Evolutionary conservation across 192 early-diverging fungal genomes (phyloP).

Genomic region (Spinellus fusiger): DNA sequence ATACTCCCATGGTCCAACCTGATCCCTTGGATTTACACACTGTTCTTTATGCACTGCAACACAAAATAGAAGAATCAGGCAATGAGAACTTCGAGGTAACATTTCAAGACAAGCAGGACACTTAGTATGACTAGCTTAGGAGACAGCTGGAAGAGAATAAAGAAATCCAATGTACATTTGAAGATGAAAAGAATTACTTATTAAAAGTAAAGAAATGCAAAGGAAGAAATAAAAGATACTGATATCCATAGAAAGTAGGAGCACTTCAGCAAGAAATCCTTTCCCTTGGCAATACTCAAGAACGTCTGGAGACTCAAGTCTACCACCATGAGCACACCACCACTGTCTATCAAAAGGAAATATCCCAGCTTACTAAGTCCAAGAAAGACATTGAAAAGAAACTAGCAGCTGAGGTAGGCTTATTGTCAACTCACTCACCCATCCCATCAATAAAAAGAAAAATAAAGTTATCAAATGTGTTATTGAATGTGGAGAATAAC

Average conservation of each 20-base stretch:
- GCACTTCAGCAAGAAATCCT: constrained; percentile 1
- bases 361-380: constrained; percentile 17
- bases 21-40: background rate
- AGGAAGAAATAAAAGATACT: background rate
- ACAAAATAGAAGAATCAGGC: background rate
- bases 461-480: background rate
- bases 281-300: constrained; percentile 9
- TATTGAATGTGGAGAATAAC: background rate
- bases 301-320: constrained; percentile 36
- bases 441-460: background rate
- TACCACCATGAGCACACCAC: constrained; percentile 33
- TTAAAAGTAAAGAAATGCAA: background rate
- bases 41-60: constrained; percentile 1
- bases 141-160: constrained; percentile 5
- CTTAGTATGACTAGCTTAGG: background rate
- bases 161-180: background rate
- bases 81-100: constrained; percentile 5
- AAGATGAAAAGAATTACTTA: background rate
- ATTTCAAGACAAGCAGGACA: background rate
- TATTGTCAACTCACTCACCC: background rate
- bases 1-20: no score
- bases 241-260: constrained; percentile 1
- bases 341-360: constrained; percentile 29
- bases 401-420: constrained; percentile 15
- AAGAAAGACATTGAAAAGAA: constrained; percentile 37